phyloP scores from a whole-genome alignment of 805 yeast genomes.

The Candida endomychidarum region DNA sequence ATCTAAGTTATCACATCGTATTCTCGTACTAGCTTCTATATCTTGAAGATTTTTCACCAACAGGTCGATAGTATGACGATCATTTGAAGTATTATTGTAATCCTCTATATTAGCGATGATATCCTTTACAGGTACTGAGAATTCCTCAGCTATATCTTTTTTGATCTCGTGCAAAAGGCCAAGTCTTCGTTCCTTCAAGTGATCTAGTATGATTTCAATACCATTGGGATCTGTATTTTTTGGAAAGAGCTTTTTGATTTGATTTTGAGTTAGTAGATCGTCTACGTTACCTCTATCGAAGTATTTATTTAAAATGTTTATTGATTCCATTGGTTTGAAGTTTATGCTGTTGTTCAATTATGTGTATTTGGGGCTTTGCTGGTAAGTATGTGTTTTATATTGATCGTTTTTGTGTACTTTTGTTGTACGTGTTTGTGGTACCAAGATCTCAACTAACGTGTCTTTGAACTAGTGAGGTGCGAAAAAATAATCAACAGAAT shows the following conservation, averaged over 20 bases:
- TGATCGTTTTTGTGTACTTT: too few species aligned
- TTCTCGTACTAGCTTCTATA: neutral
- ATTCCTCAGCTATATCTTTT: slow-evolving; percentile 18
- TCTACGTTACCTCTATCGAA: slow-evolving; percentile 13
- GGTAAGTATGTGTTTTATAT: too few species aligned
- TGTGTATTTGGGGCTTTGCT: neutral
- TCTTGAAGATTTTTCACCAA: slow-evolving; percentile 8
- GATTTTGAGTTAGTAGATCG: slow-evolving; percentile 10
- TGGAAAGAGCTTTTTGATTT: slow-evolving; percentile 13
- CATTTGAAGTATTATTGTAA: slow-evolving; percentile 4
- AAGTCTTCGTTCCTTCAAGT: slow-evolving; percentile 9
- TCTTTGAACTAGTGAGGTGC: too few species aligned
- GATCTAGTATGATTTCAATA: slow-evolving; percentile 8
- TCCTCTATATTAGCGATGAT: slow-evolving; percentile 9
- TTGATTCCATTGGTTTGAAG: slow-evolving; percentile 12
- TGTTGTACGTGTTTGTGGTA: neutral
- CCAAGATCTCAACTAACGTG: neutral
- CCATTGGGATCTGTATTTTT: slow-evolving; percentile 10
- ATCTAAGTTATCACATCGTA: slow-evolving; percentile 8
- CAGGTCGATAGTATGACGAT: slow-evolving; percentile 7
- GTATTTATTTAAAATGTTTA: slow-evolving; percentile 12
- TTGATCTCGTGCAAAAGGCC: slow-evolving; percentile 9
- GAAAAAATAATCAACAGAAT: neutral
- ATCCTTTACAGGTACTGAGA: slow-evolving; percentile 24
- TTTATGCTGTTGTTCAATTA: neutral